Conservation (phyloP, 129 eudicot species). For the Pittosporum tobira region DNA sequence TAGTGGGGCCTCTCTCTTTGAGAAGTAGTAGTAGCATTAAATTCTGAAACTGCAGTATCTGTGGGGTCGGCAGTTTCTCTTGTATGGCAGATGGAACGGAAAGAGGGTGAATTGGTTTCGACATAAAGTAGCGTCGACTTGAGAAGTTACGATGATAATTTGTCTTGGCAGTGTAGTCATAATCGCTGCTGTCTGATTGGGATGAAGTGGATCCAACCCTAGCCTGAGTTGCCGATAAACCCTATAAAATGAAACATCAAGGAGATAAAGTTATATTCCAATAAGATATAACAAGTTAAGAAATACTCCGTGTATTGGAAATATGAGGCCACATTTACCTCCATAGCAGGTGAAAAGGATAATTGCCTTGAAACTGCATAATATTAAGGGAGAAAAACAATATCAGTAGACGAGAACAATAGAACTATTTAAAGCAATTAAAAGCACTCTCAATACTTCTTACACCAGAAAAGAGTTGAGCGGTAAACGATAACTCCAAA, state of each 20-base stretch:
- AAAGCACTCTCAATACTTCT: neutral
- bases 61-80: slow-evolving; percentile 19
- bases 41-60: slow-evolving; percentile 23
- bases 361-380: slow-evolving; percentile 50
- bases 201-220: slow-evolving; percentile 70
- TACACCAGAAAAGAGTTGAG: neutral
- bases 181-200: slow-evolving; percentile 80
- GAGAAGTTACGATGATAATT: slow-evolving; percentile 55
- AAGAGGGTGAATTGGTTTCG: slow-evolving; percentile 84
- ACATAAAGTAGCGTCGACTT: slow-evolving; percentile 68
- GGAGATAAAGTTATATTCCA: neutral
- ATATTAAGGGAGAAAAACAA: slow-evolving; percentile 9
- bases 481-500: neutral
- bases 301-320: slow-evolving; percentile 8
- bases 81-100: slow-evolving; percentile 37
- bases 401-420: slow-evolving; percentile 15
- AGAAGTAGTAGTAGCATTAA: slow-evolving; percentile 25
- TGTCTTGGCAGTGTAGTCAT: slow-evolving; percentile 47
- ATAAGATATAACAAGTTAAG: neutral
- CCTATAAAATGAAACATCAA: slow-evolving; percentile 32
- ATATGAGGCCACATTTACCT: slow-evolving; percentile 34
- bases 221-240: slow-evolving; percentile 45
- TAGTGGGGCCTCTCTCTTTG: slow-evolving; percentile 41
- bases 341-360: slow-evolving; percentile 59
- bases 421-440: slow-evolving; percentile 1